Evolutionary conservation across 257 asterid genomes (phyloP), one percentile per base, ranked within the genome.

Genomic region (Forsythia suspensa): DNA sequence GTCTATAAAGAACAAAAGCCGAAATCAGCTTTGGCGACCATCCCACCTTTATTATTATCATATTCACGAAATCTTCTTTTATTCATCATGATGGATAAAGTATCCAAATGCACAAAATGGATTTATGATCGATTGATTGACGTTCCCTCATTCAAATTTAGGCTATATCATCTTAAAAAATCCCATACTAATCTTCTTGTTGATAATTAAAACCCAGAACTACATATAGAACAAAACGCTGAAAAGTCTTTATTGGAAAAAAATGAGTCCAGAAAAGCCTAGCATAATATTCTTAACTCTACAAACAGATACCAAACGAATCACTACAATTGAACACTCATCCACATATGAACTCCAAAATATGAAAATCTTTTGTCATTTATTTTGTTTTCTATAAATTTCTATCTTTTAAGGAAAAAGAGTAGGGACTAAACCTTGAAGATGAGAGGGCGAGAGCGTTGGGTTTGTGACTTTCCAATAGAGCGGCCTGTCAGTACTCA

Each of bases 401-500:
- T 48, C 9, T 16, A 55, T n/a, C 65, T 48, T 15, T 13, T 4
- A 10, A 24, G 71, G 34, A 57, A 11, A 18, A 38, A 63, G 51
- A 37, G n/a, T 44, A 16, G 43, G 72, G 5, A 48, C 69, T 73
- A 51, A 51, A 88, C 99, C 98, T 87, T 85, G 94, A 73, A 95
- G 96, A 83, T 93, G 96, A 86, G 96, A 88, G 76, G 99, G 97
- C 65, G 97, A 90, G 72, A 95, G 90, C 70, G 98, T 92, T 79
- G 99, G 99, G 74, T 95, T 89, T 75, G 91, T 90, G 77, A 79
- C 99, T 87, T 93, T 93, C 98, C 92, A 93, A 74, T 93, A 93
- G 51, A 95, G 94, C 21, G 97, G 92, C 80, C 76, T 88, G 36
- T 78, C 85, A 72, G 85, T 51, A 15, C 86, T 82, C 89, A 79